These are phyloP conservation scores for Chlamydomonas sp. DNA, from an alignment of 139 green algal genomes.

Conservation along the genomic window DNA sequence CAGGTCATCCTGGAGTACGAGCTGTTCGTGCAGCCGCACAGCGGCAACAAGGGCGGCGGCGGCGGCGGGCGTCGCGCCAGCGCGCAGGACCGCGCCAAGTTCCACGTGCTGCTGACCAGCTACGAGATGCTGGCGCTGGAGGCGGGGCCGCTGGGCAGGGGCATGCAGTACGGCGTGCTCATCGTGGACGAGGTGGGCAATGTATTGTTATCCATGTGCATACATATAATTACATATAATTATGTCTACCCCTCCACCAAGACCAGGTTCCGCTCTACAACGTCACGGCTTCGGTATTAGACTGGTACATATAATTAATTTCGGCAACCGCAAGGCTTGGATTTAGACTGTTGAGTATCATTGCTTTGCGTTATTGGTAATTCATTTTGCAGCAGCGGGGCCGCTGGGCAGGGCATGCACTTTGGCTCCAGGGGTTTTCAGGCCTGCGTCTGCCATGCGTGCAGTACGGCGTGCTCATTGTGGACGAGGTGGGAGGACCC, in stretches of 20 bases:
- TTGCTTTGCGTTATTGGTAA: too few relatives aligned
- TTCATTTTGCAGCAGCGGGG: background rate
- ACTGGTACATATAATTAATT: background rate
- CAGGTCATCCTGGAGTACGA: conserved; percentile 67
- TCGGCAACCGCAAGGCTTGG: too few relatives aligned
- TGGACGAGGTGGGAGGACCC: conserved; percentile 13
- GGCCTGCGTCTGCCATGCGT: too few relatives aligned
- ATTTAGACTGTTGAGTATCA: too few relatives aligned
- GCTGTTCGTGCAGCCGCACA: conserved; percentile 43
- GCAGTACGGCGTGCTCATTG: conserved; percentile 62
- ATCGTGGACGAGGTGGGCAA: conserved; percentile 70
- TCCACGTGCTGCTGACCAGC: conserved; percentile 74
- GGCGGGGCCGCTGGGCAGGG: conserved; percentile 43
- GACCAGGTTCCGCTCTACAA: too few relatives aligned
- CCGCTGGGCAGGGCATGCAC: conserved; percentile 51
- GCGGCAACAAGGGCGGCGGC: background rate
- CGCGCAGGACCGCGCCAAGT: conserved; percentile 66
- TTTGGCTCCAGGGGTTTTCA: conserved; percentile 60
- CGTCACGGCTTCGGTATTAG: too few relatives aligned
- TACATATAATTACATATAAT: background rate
- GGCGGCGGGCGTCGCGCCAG: background rate
- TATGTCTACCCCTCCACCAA: too few relatives aligned
- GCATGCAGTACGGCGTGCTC: conserved; percentile 63
- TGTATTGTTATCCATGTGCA: background rate
- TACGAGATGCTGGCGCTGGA: conserved; percentile 72